phyloP scores from a whole-genome alignment of 257 asterid genomes.

The Salvia rosmarinus region DNA sequence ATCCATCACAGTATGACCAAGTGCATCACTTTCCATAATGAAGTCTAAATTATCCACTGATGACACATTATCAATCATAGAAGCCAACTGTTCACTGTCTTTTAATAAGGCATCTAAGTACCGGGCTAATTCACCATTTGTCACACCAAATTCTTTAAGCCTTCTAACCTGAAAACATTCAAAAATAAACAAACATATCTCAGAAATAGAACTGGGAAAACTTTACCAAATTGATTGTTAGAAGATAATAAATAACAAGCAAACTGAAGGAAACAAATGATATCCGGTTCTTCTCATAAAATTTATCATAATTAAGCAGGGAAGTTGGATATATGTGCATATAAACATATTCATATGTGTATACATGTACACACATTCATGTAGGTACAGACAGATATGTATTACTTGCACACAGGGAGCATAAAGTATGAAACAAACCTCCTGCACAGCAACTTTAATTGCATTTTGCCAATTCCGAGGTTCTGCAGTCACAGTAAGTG shows the following conservation, averaged over 20 bases:
- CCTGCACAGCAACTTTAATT: slow-evolving; percentile 95
- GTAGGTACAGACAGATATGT: background rate
- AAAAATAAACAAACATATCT: slow-evolving; percentile 12
- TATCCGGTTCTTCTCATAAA: background rate
- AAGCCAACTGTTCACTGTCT: slow-evolving; percentile 98
- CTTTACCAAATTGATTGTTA: slow-evolving; percentile 21
- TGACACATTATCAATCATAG: slow-evolving; percentile 96
- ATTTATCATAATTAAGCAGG: background rate
- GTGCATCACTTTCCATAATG: slow-evolving; percentile 98
- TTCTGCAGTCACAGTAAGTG: slow-evolving; percentile 95
- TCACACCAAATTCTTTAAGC: slow-evolving; percentile 97
- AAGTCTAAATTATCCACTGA: slow-evolving; percentile 98
- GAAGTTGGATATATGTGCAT: slow-evolving; percentile 17
- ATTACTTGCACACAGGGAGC: slow-evolving; percentile 2
- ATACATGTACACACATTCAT: background rate
- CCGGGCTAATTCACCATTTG: slow-evolving; percentile 96
- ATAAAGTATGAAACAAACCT: slow-evolving; percentile 58
- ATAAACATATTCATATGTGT: background rate
- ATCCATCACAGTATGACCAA: slow-evolving; percentile 95
- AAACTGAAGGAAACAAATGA: slow-evolving; percentile 12
- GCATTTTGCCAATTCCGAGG: slow-evolving; percentile 96
- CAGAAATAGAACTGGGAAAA: slow-evolving; percentile 28
- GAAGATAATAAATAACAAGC: slow-evolving; percentile 19
- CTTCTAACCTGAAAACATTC: slow-evolving; percentile 74
- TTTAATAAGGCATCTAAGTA: slow-evolving; percentile 90